Percentiles rank a stretch among this genome's conserved stretches.
phyloP scores from a whole-genome alignment of 1,284 basidiomycete species.

The Tremellales sp. region DNA sequence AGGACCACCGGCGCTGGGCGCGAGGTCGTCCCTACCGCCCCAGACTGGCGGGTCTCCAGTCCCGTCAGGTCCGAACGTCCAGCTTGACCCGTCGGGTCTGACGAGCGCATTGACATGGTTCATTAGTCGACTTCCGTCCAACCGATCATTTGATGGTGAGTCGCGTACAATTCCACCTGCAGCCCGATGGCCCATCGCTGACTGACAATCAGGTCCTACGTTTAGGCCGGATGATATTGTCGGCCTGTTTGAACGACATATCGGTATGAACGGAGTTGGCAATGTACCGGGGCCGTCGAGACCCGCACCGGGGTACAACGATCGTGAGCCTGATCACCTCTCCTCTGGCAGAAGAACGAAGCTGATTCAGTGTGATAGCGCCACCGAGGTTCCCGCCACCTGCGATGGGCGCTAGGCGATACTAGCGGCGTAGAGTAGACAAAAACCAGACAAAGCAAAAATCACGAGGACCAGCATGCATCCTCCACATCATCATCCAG shows the following conservation, averaged over 20 bases:
- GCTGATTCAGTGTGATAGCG: too few species aligned
- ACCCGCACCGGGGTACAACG: too few species aligned
- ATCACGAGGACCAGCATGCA: too few species aligned
- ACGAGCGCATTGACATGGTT: conserved; percentile 76
- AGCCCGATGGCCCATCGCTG: not conserved
- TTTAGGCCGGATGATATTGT: conserved; percentile 83
- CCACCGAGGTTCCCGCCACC: too few species aligned
- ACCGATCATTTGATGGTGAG: conserved; percentile 74
- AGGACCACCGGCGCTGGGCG: not conserved
- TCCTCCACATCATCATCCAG: too few species aligned
- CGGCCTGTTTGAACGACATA: conserved; percentile 58
- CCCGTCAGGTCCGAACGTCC: conserved; percentile 20
- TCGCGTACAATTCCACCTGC: conserved; percentile 20
- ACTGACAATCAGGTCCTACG: conserved; percentile 61
- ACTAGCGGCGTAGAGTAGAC: too few species aligned
- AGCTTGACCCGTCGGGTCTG: conserved; percentile 55
- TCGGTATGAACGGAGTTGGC: too few species aligned
- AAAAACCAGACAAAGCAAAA: too few species aligned
- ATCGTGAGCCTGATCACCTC: too few species aligned
- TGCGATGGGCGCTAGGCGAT: too few species aligned
- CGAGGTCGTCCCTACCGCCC: not conserved
- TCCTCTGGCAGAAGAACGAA: too few species aligned
- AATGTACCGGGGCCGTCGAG: too few species aligned
- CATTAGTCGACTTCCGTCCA: conserved; percentile 67
- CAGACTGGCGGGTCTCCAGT: not conserved